Base-by-base conservation (phyloP, 1,284 basidiomycete genomes). In the Cutaneotrichosporon dermatis region DNA sequence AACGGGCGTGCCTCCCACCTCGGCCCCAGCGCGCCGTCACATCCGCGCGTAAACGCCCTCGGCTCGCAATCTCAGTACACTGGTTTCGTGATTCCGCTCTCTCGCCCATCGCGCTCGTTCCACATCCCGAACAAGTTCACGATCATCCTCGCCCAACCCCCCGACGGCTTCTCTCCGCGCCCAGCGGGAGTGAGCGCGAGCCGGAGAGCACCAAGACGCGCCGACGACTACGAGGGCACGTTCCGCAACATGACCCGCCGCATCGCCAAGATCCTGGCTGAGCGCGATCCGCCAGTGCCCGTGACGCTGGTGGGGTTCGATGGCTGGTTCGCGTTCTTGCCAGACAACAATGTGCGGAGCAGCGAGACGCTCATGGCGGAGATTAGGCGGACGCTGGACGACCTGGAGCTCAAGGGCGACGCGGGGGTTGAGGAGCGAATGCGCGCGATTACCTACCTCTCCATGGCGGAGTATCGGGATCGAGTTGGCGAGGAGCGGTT, bases 191-290 rank as follows among this genome's bases (percentile, higher is more conserved):
- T 49, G 1, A 12, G 25, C 11, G 46, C 46, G 4, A 34, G 25
- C 5, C 33, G 46, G 13, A 25, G 46, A 8, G 46, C 46, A 5
- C 46, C 46, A 1, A 13, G 46, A 6, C 46, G 46, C 33, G 46
- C 46, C 6, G 46, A 36, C 11, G 46, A 49, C 46, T 49, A 49
- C 46, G 46, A 49, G 46, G 46, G 46, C 33, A 49, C 46, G 34
- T 49, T 49, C 46, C 46, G 46, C 33, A 49, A 49, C 46, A 49
- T 49, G 34, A 12, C 46, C 5, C 34, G 46, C 46, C 46, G 46
- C 33, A 49, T 49, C 11, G 46, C 46, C 46, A 49, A 49, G 46
- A 36, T 49, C 46, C 34, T 49, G 10, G 46, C 46, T 5, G 46
- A 49, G 10, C 25, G 46, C 34, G 34, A 13, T 1, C 39, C 8